Percentiles rank a stretch among this genome's conserved stretches.
Evolutionary conservation across 1,139 yeast genomes (phyloP).

Genomic region (Suhomyces guaymorum): DNA sequence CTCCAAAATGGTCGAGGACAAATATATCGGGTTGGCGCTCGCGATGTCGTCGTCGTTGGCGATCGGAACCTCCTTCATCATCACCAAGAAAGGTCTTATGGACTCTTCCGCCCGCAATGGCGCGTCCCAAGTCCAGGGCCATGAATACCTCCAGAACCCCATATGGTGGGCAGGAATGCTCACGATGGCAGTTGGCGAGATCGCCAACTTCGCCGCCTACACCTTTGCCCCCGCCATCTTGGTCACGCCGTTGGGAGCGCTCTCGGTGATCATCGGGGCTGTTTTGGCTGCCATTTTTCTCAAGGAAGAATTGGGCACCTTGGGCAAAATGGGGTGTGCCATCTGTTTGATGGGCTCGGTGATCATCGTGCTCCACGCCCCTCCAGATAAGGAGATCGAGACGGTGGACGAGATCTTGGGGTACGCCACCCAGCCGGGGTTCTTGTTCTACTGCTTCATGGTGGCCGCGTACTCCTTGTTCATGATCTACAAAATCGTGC

Average conservation of each 20-base stretch:
- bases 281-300: constrained; percentile 82
- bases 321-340: constrained; percentile 95
- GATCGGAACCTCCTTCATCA: constrained; percentile 85
- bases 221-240: constrained; percentile 93
- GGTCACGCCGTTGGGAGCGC: constrained; percentile 90
- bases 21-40: constrained; percentile 84
- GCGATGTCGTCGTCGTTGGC: constrained; percentile 89
- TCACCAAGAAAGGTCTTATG: constrained; percentile 84
- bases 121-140: constrained; percentile 62
- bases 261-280: constrained; percentile 88
- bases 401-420: constrained; percentile 86
- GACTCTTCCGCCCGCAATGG: constrained; percentile 70
- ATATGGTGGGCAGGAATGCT: constrained; percentile 95
- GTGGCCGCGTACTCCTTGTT: constrained; percentile 70
- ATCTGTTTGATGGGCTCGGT: constrained; percentile 87
- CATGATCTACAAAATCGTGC: constrained; percentile 84
- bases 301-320: constrained; percentile 81
- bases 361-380: constrained; percentile 89
- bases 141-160: constrained; percentile 77
- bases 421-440: constrained; percentile 81
- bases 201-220: constrained; percentile 92
- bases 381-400: constrained; percentile 84
- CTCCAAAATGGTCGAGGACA: constrained; percentile 60
- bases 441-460: constrained; percentile 61
- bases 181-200: constrained; percentile 89